Conservation (phyloP, 495 filamentous ascomycete genomes). For the Penicillium coprophilum region DNA sequence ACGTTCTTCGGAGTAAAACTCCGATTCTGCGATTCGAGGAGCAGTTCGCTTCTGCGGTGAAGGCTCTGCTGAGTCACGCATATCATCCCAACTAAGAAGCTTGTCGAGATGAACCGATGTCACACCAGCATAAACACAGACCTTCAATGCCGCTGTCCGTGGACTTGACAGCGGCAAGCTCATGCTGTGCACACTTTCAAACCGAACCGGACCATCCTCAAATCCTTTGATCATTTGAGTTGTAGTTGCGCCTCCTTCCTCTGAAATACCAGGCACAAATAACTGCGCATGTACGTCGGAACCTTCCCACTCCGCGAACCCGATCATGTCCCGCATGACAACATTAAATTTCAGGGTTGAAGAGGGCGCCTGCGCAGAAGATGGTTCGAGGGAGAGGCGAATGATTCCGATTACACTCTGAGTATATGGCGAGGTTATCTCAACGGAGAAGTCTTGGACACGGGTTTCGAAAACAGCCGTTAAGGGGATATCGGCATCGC, state of each 20-base stretch:
- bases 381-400: conserved; percentile 87
- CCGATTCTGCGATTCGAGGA: conserved; percentile 80
- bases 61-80: conserved; percentile 65
- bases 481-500: conserved; percentile 91
- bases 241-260: conserved; percentile 87
- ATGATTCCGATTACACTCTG: conserved; percentile 85
- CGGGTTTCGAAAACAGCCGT: conserved; percentile 92
- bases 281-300: conserved; percentile 95
- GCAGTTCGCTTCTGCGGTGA: conserved; percentile 60
- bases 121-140: conserved; percentile 92
- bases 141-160: conserved; percentile 69
- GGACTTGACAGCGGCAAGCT: conserved; percentile 87
- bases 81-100: conserved; percentile 97
- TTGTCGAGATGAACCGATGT: conserved; percentile 95
- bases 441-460: conserved; percentile 90
- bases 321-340: conserved; percentile 95
- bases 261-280: conserved; percentile 88
- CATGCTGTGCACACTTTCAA: conserved; percentile 98
- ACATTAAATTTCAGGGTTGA: conserved; percentile 97
- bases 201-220: conserved; percentile 90
- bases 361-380: conserved; percentile 86
- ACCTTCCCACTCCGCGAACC: conserved; percentile 94
- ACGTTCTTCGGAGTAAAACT: conserved; percentile 88
- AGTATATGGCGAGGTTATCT: conserved; percentile 90
- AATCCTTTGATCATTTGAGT: conserved; percentile 95